Evolutionary conservation across 192 early-diverging fungal species (phyloP).

Genomic region (Coemansia sp.): DNA sequence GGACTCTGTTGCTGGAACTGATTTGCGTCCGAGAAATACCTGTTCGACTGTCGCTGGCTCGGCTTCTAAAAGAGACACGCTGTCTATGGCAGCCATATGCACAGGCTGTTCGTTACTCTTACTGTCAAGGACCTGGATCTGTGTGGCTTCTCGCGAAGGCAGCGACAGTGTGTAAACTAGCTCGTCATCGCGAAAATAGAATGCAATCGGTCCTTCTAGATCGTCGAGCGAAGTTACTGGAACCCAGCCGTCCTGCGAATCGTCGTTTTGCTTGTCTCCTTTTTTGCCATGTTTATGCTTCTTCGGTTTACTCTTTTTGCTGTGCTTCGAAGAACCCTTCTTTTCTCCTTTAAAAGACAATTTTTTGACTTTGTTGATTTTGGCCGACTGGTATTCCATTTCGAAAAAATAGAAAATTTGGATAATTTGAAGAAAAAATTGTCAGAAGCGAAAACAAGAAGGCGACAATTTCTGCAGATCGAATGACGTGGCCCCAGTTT

Average conservation of each 20-base stretch:
- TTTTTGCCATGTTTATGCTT: constrained; percentile 1
- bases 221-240: constrained; percentile 17
- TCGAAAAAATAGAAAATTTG: not conserved
- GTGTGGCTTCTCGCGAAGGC: constrained; percentile 9
- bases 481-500: no score
- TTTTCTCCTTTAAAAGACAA: constrained; percentile 36
- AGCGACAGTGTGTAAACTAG: constrained; percentile 14
- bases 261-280: not conserved
- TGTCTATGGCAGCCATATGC: constrained; percentile 5
- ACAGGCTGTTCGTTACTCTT: not conserved
- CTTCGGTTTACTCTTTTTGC: not conserved
- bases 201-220: constrained; percentile 26
- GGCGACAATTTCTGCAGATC: no score
- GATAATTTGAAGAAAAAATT: not conserved
- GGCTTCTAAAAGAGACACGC: constrained; percentile 6
- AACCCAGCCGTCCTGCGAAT: constrained; percentile 31
- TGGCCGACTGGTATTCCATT: constrained; percentile 31
- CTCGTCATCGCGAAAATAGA: constrained; percentile 17
- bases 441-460: not conserved
- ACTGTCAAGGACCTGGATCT: not conserved
- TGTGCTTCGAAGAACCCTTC: not conserved
- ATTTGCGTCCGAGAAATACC: constrained; percentile 40
- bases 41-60: constrained; percentile 31
- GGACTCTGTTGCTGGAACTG: constrained; percentile 16
- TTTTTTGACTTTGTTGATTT: constrained; percentile 16